A percentile compares a stretch with the other conserved stretches of the same genome.
Evolutionary conservation across 2,329 filamentous ascomycete genomes (phyloP).

Genomic region (Thermothelomyces thermophilus): DNA sequence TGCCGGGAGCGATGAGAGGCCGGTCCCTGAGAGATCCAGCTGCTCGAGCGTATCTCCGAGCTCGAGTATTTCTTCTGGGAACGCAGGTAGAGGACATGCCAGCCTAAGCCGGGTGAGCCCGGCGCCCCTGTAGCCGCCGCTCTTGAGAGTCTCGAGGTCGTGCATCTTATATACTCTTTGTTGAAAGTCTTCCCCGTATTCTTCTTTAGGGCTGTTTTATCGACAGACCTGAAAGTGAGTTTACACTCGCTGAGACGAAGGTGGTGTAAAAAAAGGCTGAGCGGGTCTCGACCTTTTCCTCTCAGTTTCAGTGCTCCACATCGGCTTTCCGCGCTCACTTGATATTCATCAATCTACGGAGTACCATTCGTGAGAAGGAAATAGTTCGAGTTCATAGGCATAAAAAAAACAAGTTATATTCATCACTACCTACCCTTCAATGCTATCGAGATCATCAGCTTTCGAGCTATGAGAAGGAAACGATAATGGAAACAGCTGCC

Average conservation of each 20-base stretch:
- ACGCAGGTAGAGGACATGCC: conserved; percentile 28
- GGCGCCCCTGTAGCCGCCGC: conserved; percentile 28
- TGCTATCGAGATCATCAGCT: too few relatives aligned
- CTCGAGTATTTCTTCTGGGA: conserved; percentile 37
- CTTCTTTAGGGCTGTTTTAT: too few relatives aligned
- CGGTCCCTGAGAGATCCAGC: conserved; percentile 43
- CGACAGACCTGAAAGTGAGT: too few relatives aligned
- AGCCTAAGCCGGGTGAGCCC: conserved; percentile 33
- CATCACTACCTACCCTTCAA: too few relatives aligned
- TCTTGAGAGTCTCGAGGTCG: conserved; percentile 28
- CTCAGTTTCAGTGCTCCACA: neutral
- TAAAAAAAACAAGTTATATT: too few relatives aligned
- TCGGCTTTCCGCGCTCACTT: too few relatives aligned
- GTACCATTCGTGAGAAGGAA: too few relatives aligned
- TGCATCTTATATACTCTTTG: conserved; percentile 25
- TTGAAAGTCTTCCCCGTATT: neutral
- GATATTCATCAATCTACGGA: too few relatives aligned
- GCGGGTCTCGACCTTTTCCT: neutral
- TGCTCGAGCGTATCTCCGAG: conserved; percentile 37
- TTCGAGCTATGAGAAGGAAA: neutral
- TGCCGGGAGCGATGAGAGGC: conserved; percentile 35
- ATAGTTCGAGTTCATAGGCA: too few relatives aligned
- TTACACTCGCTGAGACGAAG: too few relatives aligned
- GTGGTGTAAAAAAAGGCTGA: too few relatives aligned
- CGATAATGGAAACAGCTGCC: neutral